Evolutionary conservation across 2,329 filamentous ascomycete species (phyloP).

Genomic region (Alternaria postmessia): DNA sequence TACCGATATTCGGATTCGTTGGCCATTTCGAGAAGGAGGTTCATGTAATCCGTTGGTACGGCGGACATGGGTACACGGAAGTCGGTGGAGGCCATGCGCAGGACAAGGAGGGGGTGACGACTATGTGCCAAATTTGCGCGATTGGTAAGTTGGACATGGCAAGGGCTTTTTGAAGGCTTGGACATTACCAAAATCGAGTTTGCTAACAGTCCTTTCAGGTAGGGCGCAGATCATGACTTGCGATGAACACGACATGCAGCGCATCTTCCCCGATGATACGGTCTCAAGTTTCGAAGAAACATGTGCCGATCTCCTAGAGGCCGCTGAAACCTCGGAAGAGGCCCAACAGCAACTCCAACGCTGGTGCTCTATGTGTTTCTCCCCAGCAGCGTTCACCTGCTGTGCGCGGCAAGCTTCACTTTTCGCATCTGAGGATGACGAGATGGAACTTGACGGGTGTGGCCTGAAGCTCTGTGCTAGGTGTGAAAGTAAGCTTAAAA

Average conservation of each 20-base stretch:
- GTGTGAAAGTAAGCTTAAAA: constrained; percentile 25
- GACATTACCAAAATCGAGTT: background rate
- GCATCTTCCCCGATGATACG: background rate
- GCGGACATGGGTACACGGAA: constrained; percentile 51
- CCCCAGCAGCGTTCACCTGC: constrained; percentile 28
- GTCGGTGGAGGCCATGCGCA: constrained; percentile 49
- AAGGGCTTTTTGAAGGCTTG: fast-evolving
- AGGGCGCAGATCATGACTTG: constrained; percentile 37
- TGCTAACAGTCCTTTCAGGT: background rate
- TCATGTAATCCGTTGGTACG: constrained; percentile 46
- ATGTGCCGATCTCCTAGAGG: constrained; percentile 18
- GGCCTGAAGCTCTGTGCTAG: constrained; percentile 35
- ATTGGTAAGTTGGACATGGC: background rate
- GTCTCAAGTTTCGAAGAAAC: constrained; percentile 16
- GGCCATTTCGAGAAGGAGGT: constrained; percentile 49
- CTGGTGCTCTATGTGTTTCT: constrained; percentile 46
- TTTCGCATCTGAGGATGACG: constrained; percentile 3
- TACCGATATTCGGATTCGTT: constrained; percentile 51
- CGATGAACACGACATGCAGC: constrained; percentile 23
- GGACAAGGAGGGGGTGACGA: constrained; percentile 29
- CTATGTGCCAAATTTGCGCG: constrained; percentile 38
- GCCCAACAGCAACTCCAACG: constrained; percentile 28
- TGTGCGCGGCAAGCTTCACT: constrained; percentile 11
- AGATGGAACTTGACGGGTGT: constrained; percentile 31
- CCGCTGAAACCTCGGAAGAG: constrained; percentile 10